phyloP scores from a whole-genome alignment of 2,329 filamentous ascomycete genomes.

The Pseudohalonectria lignicola region DNA sequence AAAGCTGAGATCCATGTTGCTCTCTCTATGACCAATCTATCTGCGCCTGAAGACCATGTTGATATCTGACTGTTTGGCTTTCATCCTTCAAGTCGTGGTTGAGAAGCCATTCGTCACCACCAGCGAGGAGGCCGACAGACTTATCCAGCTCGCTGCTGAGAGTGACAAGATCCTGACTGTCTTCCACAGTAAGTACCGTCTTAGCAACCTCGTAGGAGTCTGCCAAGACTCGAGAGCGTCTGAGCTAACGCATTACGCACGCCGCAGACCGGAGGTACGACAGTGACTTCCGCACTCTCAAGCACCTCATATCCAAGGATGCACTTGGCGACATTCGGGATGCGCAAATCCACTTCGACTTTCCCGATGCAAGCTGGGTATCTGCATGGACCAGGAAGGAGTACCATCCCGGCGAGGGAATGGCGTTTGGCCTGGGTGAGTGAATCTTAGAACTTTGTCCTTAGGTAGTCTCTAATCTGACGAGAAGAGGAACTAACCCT shows the following conservation, averaged over 20 bases:
- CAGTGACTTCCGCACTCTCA: constrained; percentile 51
- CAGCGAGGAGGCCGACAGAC: constrained; percentile 40
- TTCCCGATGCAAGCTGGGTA: constrained; percentile 28
- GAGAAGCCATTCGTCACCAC: constrained; percentile 58
- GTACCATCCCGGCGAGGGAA: constrained; percentile 25
- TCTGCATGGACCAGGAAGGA: constrained; percentile 15
- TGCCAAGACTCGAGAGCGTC: no score
- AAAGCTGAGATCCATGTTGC: no score
- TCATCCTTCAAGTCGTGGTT: constrained; percentile 49
- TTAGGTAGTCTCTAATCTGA: background rate
- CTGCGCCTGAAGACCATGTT: no score
- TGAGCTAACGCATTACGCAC: background rate
- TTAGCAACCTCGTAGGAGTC: background rate
- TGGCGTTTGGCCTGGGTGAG: constrained; percentile 28
- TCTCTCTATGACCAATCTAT: no score
- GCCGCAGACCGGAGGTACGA: constrained; percentile 31
- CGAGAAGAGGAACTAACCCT: no score
- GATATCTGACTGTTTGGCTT: no score
- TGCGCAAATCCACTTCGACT: constrained; percentile 57
- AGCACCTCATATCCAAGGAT: constrained; percentile 35
- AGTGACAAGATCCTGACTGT: constrained; percentile 36
- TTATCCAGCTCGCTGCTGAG: constrained; percentile 35
- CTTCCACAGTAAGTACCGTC: constrained; percentile 36
- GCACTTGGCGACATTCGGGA: constrained; percentile 50
- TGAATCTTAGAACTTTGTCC: constrained; percentile 13